These are phyloP conservation scores for Rhizophora apiculata DNA, from an alignment of 345 rosid species.

Conservation along the genomic window DNA sequence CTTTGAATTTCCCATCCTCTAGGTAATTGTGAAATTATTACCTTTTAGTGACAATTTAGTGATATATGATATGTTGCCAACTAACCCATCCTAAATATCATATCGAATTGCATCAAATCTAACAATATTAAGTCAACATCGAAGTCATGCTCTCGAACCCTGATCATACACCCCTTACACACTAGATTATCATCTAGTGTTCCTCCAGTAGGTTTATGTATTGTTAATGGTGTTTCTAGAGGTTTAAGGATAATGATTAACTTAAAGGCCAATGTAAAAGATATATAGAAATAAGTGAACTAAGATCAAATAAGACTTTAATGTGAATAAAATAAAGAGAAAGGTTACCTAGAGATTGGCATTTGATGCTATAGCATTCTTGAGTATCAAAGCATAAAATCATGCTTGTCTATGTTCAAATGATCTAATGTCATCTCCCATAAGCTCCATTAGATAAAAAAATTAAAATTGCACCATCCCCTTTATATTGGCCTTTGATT, in stretches of 20 bases:
- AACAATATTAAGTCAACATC: too few relatives aligned
- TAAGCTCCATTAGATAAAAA: not conserved
- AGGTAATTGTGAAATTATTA: too few relatives aligned
- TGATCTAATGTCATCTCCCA: too few relatives aligned
- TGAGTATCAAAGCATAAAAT: not conserved
- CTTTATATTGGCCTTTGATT: not conserved
- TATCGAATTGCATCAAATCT: too few relatives aligned
- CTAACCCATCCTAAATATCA: too few relatives aligned
- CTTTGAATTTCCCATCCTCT: not conserved
- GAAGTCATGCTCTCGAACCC: too few relatives aligned
- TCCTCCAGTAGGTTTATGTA: too few relatives aligned
- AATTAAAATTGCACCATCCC: not conserved
- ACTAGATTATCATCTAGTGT: too few relatives aligned
- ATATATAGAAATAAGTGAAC: not conserved
- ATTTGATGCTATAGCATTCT: not conserved
- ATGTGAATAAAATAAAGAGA: not conserved
- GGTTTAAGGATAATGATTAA: too few relatives aligned
- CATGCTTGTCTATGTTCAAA: accelerated
- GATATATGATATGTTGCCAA: too few relatives aligned
- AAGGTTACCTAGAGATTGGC: not conserved
- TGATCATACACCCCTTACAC: too few relatives aligned
- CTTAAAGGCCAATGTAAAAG: not conserved
- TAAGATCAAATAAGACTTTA: not conserved
- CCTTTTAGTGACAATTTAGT: not conserved
- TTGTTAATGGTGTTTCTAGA: too few relatives aligned